Base-by-base conservation (phyloP, 495 filamentous ascomycete genomes). In the Echria macrotheca region DNA sequence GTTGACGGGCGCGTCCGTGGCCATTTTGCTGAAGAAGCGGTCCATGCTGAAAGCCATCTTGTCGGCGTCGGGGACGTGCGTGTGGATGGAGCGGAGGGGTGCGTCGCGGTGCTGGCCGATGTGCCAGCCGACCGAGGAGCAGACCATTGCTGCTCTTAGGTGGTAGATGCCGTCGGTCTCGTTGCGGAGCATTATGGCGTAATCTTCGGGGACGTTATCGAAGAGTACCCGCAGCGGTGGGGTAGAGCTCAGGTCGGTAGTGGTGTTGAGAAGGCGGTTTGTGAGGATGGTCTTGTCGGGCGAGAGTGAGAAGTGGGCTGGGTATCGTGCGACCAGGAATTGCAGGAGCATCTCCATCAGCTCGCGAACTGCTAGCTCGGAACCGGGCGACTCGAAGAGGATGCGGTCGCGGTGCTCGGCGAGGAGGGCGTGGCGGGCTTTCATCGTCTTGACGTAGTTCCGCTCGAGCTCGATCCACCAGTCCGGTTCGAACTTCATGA, bases 1-100 rank as follows among this genome's bases (percentile, higher is more conserved):
- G 57, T 91, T 89, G 50, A 95, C 91, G 18, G 90, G 82, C 47
- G 80, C 75, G 49, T 83, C 78, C 4, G 84, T 78, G 2, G 86
- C 78, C 67, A 90, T 76, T 48, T 86, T 89, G 48, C 82, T 77
- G 67, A 96, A 96, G 64, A 80, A 96, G n/a, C 87, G 78, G 60
- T 96, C 87, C 85, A 96, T 91, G 12, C 83, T 87, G 41, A 87
- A 84, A 36, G 85, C 78, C 85, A 96, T 91, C 69, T 91, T 93
- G 67, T 89, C 85, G 50, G 88, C 88, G 61, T 95, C 87, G 0
- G 90, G 89, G 22, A 96, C 84, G 1, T 81, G 77, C 2, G 60
- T 64, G 63, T 96, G 90, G 53, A 96, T 91, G 49, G 86, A 76
- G 41, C 83, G 71, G 25, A 96, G 69, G 41, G 75, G 76, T 53